A percentile compares a stretch with the other conserved stretches of the same genome.
Conservation (phyloP, 495 filamentous ascomycete species). For the Schizothecium vesticola region DNA sequence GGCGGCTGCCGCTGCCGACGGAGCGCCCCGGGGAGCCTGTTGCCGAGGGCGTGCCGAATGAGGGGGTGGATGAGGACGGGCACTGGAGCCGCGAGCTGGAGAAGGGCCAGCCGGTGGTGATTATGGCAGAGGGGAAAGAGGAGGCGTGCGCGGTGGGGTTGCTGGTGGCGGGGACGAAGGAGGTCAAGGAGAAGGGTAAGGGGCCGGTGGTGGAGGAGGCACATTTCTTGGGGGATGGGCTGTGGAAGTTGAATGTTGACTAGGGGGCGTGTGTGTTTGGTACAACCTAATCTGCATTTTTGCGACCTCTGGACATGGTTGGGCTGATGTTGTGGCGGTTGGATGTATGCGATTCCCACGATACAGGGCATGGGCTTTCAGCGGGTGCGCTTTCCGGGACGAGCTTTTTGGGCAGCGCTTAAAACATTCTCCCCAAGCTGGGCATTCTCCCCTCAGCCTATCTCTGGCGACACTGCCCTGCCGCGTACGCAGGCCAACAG, state of each 20-base stretch:
- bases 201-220: slow-evolving; percentile 87
- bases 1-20: slow-evolving; percentile 56
- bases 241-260: slow-evolving; percentile 77
- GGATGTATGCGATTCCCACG: not conserved
- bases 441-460: not conserved
- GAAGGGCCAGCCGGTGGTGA: slow-evolving; percentile 74
- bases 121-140: slow-evolving; percentile 90
- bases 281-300: not conserved
- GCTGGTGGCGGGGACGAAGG: slow-evolving; percentile 81
- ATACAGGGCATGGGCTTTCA: not conserved
- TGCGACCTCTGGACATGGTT: not conserved
- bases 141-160: slow-evolving; percentile 83
- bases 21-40: slow-evolving; percentile 17
- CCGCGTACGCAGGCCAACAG: not conserved
- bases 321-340: not conserved
- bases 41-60: slow-evolving; percentile 40
- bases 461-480: not conserved
- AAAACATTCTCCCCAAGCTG: not conserved
- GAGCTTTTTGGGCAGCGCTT: not conserved
- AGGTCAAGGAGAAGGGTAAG: slow-evolving; percentile 89
- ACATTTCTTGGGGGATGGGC: slow-evolving; percentile 90
- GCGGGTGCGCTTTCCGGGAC: not conserved
- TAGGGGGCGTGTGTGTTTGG: slow-evolving; percentile 26
- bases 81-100: slow-evolving; percentile 56
- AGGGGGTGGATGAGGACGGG: slow-evolving; percentile 42